Conservation (phyloP, 2,329 filamentous ascomycete species). For the Zymoseptoria tritici region DNA sequence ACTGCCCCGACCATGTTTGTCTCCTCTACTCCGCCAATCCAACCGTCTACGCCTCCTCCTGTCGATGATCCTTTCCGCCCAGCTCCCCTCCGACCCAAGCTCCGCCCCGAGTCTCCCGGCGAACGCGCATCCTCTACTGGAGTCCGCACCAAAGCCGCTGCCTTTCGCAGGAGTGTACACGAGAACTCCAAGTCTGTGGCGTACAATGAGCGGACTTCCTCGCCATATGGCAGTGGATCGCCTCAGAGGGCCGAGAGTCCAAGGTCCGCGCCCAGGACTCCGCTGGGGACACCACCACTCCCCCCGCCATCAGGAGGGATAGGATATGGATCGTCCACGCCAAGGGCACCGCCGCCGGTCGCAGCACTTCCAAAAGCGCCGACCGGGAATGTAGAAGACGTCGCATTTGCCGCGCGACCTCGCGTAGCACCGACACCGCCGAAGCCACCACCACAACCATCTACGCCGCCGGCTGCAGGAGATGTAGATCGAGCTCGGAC, state of each 20-base stretch:
- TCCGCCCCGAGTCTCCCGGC: neutral
- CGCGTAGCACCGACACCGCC: neutral
- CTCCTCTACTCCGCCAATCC: neutral
- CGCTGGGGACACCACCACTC: neutral
- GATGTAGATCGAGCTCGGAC: neutral
- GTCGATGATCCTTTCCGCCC: neutral
- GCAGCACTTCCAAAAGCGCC: neutral
- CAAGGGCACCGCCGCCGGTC: neutral
- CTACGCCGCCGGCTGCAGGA: neutral
- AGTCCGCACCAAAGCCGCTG: neutral
- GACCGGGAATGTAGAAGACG: neutral
- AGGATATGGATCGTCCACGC: neutral
- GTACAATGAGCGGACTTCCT: neutral
- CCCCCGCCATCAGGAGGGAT: neutral
- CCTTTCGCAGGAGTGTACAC: neutral
- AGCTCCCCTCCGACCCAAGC: neutral
- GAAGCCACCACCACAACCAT: neutral
- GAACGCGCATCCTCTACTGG: neutral
- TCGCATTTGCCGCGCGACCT: neutral
- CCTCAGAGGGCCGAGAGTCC: neutral
- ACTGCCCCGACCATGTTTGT: neutral
- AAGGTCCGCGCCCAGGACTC: neutral
- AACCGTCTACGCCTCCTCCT: neutral
- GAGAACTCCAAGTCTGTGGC: constrained; percentile 4
- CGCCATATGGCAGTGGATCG: neutral